Base-by-base conservation (phyloP, 2,329 filamentous ascomycete genomes). In the Aureobasidium sp. region DNA sequence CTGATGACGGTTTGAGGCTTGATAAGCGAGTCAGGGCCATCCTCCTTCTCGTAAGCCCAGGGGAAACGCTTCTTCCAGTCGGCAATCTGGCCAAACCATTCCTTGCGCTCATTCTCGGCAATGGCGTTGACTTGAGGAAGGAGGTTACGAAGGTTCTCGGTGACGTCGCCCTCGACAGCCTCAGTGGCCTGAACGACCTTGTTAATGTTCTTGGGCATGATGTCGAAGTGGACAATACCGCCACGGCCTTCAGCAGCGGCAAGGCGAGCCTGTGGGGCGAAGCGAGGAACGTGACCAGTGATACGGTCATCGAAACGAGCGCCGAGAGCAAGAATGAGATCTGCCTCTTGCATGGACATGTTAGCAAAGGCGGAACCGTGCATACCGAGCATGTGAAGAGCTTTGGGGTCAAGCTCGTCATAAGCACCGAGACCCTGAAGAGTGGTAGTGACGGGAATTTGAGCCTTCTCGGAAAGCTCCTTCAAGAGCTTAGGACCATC, bases 141-240 rank as follows among this genome's bases (percentile, higher is more conserved):
- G 57, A 97, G 86, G 34, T 83, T 77, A 57, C 81, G 81, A 37
- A 97, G 79, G 75, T 96, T 97, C 21, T 86, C 78, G 3, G 87
- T 86, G 34, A 96, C 90, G 71, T 97, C 93, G 63, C 94, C 94
- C 77, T 96, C 93, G 21, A 97, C 87, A 49, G 94, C 93, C 78
- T 97, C 91, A 45, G 90, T 97, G 8, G 93, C 92, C 77, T 97
- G 91, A 15, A 99, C 89, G 45, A 97, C 92, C 83, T 97, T 99
- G 86, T 97, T 97, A 79, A 97, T 97, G 81, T 99, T 97, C 86
- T 99, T 99, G 69, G 94, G 93, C 88, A 97, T 89, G 70, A 99
- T 93, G 74, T 97, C 93, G 71, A 97, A 97, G 76, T 99, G 93
- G 16, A 97, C 84, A 69, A 99, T 97, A 71, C 94, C 94, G 69